Percentiles rank a stretch among this genome's conserved stretches.
These are phyloP conservation scores for Radiomyces spectabilis DNA, from an alignment of 192 early-diverging fungal genomes.

Conservation along the genomic window DNA sequence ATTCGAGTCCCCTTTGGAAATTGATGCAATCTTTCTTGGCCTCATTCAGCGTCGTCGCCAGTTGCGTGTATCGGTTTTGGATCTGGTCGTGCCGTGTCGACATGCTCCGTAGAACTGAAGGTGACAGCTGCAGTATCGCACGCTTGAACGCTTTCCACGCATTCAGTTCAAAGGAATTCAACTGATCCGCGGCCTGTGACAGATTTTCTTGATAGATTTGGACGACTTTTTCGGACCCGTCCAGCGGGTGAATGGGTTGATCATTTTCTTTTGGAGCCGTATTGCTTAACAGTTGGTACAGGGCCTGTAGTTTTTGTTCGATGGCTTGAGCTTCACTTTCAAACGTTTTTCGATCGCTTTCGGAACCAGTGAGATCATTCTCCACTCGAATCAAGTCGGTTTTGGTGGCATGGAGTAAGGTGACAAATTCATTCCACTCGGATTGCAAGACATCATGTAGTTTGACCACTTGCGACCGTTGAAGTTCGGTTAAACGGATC, in stretches of 20 bases:
- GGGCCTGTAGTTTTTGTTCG: background rate
- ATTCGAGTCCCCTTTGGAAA: too few species aligned
- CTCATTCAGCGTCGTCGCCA: too few species aligned
- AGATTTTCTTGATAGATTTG: background rate
- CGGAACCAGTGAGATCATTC: constrained; percentile 7
- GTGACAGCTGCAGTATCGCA: background rate
- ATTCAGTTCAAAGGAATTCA: constrained; percentile 2
- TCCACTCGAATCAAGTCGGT: constrained; percentile 8
- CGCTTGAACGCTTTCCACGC: constrained; percentile 9
- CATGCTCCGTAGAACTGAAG: constrained; percentile 4
- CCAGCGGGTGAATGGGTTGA: constrained; percentile 9
- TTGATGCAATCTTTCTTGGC: too few species aligned
- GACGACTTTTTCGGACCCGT: background rate
- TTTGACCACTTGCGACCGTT: constrained; percentile 10
- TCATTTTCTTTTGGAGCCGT: too few species aligned
- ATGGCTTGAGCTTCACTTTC: constrained; percentile 6
- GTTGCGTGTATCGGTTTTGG: too few species aligned
- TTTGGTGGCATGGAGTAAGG: constrained; percentile 15
- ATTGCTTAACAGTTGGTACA: too few species aligned
- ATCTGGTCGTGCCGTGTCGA: background rate
- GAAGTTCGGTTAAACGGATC: constrained; percentile 19
- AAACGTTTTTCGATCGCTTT: background rate
- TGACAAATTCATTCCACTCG: constrained; percentile 18
- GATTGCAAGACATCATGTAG: constrained; percentile 12
- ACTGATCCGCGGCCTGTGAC: background rate